Percentiles rank a stretch among this genome's conserved stretches.
These are phyloP conservation scores for Hypoxylon trugodes DNA, from an alignment of 495 filamentous ascomycete species.

Conservation along the genomic window DNA sequence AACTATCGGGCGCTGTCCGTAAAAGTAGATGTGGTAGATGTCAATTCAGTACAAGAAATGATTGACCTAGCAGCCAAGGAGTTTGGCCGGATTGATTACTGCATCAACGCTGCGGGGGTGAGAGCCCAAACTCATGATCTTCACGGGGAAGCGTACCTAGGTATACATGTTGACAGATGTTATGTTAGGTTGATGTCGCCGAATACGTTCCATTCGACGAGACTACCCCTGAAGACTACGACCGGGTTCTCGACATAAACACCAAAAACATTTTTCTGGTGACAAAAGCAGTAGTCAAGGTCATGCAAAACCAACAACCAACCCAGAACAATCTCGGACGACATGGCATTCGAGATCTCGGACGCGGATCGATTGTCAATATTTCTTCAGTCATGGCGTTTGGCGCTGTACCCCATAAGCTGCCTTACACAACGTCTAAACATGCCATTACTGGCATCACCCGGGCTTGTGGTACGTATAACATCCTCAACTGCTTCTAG, in stretches of 20 bases:
- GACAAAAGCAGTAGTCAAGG: slow-evolving; percentile 46
- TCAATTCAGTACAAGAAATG: slow-evolving; percentile 40
- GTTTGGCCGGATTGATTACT: slow-evolving; percentile 31
- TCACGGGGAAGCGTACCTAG: no score
- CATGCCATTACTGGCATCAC: slow-evolving; percentile 42
- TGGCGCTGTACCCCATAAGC: slow-evolving; percentile 17
- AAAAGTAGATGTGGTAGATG: slow-evolving; percentile 47
- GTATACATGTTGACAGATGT: no score
- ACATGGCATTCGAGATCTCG: slow-evolving; percentile 28
- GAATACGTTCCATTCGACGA: slow-evolving; percentile 30
- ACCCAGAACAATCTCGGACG: slow-evolving; percentile 30
- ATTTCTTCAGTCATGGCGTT: slow-evolving; percentile 29
- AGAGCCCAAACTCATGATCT: no score
- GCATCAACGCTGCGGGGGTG: slow-evolving; percentile 17
- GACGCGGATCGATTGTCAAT: slow-evolving; percentile 43
- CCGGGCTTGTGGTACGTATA: slow-evolving; percentile 24
- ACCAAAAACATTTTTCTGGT: slow-evolving; percentile 43
- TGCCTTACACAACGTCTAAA: slow-evolving; percentile 38
- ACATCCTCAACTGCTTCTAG: not conserved
- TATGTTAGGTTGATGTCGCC: slow-evolving; percentile 36
- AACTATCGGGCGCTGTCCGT: slow-evolving; percentile 37
- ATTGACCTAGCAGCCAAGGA: slow-evolving; percentile 38
- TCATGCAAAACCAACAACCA: slow-evolving; percentile 49
- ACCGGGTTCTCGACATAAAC: slow-evolving; percentile 46
- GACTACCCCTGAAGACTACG: slow-evolving; percentile 38